Percentiles rank a stretch among this genome's conserved stretches.
These are phyloP conservation scores for Antrodiella citrinella DNA, from an alignment of 768 basidiomycete species.

Conservation along the genomic window DNA sequence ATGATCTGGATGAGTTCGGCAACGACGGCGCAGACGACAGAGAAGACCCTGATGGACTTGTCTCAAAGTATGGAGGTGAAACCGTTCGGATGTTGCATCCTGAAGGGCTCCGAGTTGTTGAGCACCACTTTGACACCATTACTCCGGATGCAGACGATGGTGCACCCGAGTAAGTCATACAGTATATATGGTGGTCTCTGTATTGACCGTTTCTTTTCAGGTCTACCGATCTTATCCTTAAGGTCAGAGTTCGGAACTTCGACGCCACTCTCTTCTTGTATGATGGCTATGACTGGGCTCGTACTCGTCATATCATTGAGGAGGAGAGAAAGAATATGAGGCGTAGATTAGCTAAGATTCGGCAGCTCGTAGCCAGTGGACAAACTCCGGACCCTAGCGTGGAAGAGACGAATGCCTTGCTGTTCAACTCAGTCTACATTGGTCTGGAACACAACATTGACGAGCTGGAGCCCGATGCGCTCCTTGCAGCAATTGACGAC, in stretches of 20 bases:
- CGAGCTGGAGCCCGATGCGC: conserved; percentile 61
- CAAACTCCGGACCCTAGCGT: conserved; percentile 74
- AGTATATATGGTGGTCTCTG: background rate
- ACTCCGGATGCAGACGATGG: conserved; percentile 45
- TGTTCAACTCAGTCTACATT: conserved; percentile 94
- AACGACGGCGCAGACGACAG: conserved; percentile 10
- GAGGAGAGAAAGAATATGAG: conserved; percentile 85
- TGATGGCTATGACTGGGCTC: conserved; percentile 91
- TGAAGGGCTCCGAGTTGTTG: conserved; percentile 56
- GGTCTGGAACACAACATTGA: conserved; percentile 78
- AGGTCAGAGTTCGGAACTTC: conserved; percentile 49
- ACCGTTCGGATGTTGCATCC: conserved; percentile 72
- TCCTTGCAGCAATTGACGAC: conserved; percentile 90
- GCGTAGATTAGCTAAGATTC: conserved; percentile 76
- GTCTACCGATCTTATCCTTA: conserved; percentile 39
- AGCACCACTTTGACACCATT: conserved; percentile 66
- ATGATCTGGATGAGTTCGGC: conserved; percentile 65
- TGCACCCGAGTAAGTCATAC: conserved; percentile 40
- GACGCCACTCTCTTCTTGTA: conserved; percentile 69
- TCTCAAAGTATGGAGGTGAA: conserved; percentile 71
- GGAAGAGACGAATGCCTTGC: conserved; percentile 62
- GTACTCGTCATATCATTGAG: conserved; percentile 81
- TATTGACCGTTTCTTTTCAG: conserved; percentile 19
- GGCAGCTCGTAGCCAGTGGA: conserved; percentile 85
- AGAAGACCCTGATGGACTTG: conserved; percentile 28